These are phyloP conservation scores for Coix lacrymajobi DNA, from an alignment of 176 grass and related monocot species.

Conservation along the genomic window DNA sequence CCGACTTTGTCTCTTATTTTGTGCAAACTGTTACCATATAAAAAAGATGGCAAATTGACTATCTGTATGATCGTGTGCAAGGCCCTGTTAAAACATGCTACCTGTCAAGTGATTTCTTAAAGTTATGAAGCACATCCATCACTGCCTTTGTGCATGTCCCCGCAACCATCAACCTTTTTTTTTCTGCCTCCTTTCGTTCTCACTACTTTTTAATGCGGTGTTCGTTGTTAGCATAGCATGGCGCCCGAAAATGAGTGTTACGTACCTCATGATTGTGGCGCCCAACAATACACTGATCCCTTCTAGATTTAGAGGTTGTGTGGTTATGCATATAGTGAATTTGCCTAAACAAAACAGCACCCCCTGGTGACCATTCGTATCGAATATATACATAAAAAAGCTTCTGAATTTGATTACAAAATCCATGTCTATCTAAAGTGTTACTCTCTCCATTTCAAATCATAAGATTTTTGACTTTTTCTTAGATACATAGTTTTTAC, in stretches of 20 bases:
- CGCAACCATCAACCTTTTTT: not conserved
- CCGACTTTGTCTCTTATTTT: no score
- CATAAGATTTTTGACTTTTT: no score
- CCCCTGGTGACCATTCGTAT: not conserved
- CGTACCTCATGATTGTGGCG: not conserved
- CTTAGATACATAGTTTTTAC: no score
- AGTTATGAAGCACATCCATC: not conserved
- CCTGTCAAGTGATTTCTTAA: rapidly evolving
- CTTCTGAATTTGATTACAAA: not conserved
- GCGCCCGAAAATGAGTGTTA: not conserved
- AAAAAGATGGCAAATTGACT: not conserved
- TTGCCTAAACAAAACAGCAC: not conserved
- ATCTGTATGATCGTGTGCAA: not conserved
- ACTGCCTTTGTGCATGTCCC: not conserved
- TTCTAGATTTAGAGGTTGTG: not conserved
- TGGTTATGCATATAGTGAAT: not conserved
- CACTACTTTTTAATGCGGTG: not conserved
- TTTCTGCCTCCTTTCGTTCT: not conserved
- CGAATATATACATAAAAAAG: not conserved
- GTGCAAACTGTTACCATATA: no score
- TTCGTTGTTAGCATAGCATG: not conserved
- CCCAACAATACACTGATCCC: not conserved
- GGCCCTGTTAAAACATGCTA: not conserved
- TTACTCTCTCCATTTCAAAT: not conserved
- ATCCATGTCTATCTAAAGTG: not conserved